Evolutionary conservation across 192 early-diverging fungal genomes (phyloP).

Genomic region (Backusella liffmaniae): DNA sequence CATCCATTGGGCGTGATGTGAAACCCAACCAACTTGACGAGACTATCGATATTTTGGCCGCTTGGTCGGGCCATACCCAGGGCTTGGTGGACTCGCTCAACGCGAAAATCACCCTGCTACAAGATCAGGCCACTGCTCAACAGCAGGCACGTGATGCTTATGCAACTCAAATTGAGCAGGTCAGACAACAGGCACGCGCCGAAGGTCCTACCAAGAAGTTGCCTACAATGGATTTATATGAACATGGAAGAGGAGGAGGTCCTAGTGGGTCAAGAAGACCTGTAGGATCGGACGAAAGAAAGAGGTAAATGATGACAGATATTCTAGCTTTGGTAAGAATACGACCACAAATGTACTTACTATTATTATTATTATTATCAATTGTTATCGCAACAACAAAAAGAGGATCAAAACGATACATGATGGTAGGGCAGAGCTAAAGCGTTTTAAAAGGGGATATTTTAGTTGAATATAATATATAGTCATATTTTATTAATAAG

Average conservation of each 20-base stretch:
- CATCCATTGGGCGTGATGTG: slow-evolving; percentile 83
- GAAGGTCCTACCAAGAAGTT: neutral
- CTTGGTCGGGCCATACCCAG: slow-evolving; percentile 63
- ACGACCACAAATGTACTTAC: neutral
- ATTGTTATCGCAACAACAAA: neutral
- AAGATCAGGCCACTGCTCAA: neutral
- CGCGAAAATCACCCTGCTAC: slow-evolving; percentile 37
- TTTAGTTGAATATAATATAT: slow-evolving; percentile 6
- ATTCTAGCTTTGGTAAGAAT: neutral
- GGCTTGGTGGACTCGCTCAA: slow-evolving; percentile 53
- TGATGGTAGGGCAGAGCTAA: slow-evolving; percentile 9
- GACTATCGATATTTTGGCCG: slow-evolving; percentile 51
- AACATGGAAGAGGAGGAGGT: neutral
- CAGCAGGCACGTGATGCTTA: neutral
- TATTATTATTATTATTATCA: neutral
- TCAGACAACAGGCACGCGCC: neutral
- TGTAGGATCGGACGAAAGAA: neutral
- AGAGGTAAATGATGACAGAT: neutral
- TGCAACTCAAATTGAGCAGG: neutral
- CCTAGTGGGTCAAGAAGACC: neutral
- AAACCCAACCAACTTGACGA: slow-evolving; percentile 59
- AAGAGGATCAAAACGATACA: slow-evolving; percentile 27
- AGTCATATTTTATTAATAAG: slow-evolving; percentile 8
- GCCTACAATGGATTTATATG: neutral
- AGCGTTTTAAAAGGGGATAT: slow-evolving; percentile 3